These are phyloP conservation scores for Hypomyces perniciosus DNA, from an alignment of 2,329 filamentous ascomycete species.

Conservation along the genomic window DNA sequence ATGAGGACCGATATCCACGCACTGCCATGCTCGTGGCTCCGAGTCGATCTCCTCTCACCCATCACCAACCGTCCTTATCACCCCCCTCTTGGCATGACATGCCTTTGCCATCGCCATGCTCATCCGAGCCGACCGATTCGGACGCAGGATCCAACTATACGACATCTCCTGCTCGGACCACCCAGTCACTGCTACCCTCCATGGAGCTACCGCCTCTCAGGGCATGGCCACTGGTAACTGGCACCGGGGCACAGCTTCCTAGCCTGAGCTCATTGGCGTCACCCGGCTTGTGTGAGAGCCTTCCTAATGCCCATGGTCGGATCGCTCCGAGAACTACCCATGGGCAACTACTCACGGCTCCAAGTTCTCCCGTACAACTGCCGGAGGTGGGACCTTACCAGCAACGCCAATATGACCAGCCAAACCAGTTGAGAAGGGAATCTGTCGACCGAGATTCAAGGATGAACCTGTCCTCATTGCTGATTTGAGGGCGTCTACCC, in stretches of 20 bases:
- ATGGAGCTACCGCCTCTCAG: conserved; percentile 37
- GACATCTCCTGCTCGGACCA: conserved; percentile 44
- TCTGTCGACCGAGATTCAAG: conserved; percentile 1
- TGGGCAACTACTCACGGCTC: conserved; percentile 25
- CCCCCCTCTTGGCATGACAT: conserved; percentile 24
- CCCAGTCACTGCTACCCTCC: conserved; percentile 32
- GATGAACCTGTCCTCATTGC: not conserved
- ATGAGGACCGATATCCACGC: conserved; percentile 12
- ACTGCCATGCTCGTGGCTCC: conserved; percentile 25
- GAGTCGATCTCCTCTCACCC: conserved; percentile 14
- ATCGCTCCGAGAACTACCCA: not conserved
- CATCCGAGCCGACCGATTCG: conserved; percentile 51
- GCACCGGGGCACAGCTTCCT: conserved; percentile 23
- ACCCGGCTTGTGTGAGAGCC: conserved; percentile 7
- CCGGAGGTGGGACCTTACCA: not conserved
- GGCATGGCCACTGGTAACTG: conserved; percentile 5
- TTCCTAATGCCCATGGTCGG: not conserved
- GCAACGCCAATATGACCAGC: not conserved
- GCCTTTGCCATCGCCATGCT: conserved; percentile 32
- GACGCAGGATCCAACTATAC: conserved; percentile 61
- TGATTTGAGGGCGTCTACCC: not conserved
- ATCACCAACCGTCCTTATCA: conserved; percentile 15
- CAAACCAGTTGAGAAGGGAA: not conserved
- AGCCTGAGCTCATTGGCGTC: conserved; percentile 20
- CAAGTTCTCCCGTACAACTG: conserved; percentile 26